Conservation (phyloP, 371 early-diverging fungal genomes). For the Parasitella parasitica region DNA sequence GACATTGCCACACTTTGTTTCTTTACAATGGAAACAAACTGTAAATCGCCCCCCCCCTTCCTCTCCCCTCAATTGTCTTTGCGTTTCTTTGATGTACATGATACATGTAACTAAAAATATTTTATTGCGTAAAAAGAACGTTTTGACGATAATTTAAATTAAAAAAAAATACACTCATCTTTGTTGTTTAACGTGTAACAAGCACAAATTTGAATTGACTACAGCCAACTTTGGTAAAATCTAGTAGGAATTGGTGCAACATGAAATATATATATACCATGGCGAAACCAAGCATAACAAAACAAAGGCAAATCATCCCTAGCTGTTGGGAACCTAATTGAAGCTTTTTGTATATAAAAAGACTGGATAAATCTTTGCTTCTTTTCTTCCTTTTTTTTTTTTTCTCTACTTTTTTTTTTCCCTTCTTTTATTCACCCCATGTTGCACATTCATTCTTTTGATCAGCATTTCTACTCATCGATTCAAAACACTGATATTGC, state of each 20-base stretch:
- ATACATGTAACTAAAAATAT: no score
- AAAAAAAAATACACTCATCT: background rate
- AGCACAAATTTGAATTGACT: background rate
- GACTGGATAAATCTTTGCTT: background rate
- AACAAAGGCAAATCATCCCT: background rate
- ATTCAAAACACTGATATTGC: background rate
- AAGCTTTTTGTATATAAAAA: background rate
- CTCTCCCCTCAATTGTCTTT: background rate
- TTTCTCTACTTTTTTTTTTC: background rate
- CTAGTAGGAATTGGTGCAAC: background rate
- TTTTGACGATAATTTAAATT: background rate
- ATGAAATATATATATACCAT: background rate
- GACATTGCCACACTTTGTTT: background rate
- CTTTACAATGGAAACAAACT: no score
- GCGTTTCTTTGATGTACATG: background rate
- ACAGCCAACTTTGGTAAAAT: background rate
- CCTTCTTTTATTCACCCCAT: background rate
- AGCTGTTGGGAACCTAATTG: background rate
- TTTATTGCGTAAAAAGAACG: background rate
- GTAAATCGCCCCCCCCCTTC: no score
- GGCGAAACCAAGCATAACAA: background rate
- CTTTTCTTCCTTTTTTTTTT: background rate
- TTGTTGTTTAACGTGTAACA: background rate
- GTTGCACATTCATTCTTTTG: conserved; percentile 1
- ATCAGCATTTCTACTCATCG: background rate